phyloP scores from a whole-genome alignment of 2,329 filamentous ascomycete species.

The Epichloe festucae region DNA sequence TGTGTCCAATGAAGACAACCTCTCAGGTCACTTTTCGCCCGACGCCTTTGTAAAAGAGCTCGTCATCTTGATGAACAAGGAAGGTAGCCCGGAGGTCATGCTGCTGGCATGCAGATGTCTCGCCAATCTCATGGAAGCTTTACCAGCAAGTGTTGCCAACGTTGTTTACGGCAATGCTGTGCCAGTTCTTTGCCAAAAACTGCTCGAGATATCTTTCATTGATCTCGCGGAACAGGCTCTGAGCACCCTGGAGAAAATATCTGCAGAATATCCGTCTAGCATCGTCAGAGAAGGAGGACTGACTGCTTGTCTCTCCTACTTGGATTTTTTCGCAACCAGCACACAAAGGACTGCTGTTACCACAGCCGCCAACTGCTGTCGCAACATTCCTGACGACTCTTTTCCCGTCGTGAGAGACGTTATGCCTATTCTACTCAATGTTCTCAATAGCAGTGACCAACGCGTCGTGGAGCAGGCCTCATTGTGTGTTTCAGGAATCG shows the following conservation, averaged over 20 bases:
- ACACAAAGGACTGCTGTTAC: conserved; percentile 95
- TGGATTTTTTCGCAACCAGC: conserved; percentile 98
- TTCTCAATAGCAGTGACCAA: conserved; percentile 84
- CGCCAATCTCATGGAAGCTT: conserved; percentile 93
- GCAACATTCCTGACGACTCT: conserved; percentile 88
- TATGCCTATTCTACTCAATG: conserved; percentile 88
- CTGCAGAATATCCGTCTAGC: conserved; percentile 83
- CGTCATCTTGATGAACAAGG: conserved; percentile 82
- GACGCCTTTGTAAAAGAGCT: conserved; percentile 94
- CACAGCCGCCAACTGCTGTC: conserved; percentile 94
- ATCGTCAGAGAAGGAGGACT: conserved; percentile 94
- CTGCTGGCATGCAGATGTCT: conserved; percentile 88
- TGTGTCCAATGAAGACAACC: conserved; percentile 91
- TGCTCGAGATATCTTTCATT: conserved; percentile 93
- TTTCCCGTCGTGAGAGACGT: conserved; percentile 87
- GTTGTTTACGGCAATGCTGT: conserved; percentile 97
- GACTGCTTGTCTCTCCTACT: conserved; percentile 86
- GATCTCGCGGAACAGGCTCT: conserved; percentile 94
- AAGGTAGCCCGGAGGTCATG: conserved; percentile 96
- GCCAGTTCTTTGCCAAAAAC: conserved; percentile 84
- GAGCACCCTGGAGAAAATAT: conserved; percentile 95
- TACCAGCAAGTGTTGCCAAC: conserved; percentile 84
- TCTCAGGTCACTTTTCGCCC: conserved; percentile 87
- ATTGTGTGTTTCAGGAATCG: conserved; percentile 85
- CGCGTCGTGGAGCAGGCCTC: conserved; percentile 95